These are phyloP conservation scores for Ganoderma leucocontextum DNA, from an alignment of 1,284 basidiomycete genomes.

Conservation along the genomic window DNA sequence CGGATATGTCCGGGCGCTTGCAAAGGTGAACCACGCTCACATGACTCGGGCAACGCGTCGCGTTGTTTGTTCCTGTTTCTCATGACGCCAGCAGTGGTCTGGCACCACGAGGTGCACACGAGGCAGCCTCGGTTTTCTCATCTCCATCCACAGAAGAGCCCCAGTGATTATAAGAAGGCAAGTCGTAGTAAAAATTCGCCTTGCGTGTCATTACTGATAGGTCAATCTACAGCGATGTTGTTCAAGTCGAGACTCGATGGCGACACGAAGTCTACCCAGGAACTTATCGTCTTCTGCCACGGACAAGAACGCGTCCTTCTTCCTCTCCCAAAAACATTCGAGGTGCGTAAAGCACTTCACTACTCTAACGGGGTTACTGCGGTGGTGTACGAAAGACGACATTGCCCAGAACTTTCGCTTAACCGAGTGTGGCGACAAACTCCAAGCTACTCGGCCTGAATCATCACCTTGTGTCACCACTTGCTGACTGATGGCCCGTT, in stretches of 20 bases:
- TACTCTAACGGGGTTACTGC: too few relatives aligned
- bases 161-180: neutral
- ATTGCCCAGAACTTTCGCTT: neutral
- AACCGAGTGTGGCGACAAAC: neutral
- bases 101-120: neutral
- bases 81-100: neutral
- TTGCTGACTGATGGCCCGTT: constrained; percentile 7
- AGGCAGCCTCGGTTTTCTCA: neutral
- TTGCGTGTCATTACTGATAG: neutral
- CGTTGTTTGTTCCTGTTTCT: neutral
- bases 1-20: neutral
- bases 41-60: neutral
- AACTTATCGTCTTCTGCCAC: constrained; percentile 34
- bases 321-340: constrained; percentile 30
- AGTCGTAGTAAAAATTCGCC: neutral
- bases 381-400: too few relatives aligned
- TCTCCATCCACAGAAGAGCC: neutral
- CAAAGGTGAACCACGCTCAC: neutral
- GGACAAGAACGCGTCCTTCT: constrained; percentile 30
- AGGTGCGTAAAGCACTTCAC: constrained; percentile 17
- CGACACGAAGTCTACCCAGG: constrained; percentile 23
- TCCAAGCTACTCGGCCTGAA: too few relatives aligned
- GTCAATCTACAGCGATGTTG: constrained; percentile 21
- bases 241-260: constrained; percentile 28
- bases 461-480: neutral